Conservation (phyloP, 768 basidiomycete species). For the Coprinopsis strossmayeri region DNA sequence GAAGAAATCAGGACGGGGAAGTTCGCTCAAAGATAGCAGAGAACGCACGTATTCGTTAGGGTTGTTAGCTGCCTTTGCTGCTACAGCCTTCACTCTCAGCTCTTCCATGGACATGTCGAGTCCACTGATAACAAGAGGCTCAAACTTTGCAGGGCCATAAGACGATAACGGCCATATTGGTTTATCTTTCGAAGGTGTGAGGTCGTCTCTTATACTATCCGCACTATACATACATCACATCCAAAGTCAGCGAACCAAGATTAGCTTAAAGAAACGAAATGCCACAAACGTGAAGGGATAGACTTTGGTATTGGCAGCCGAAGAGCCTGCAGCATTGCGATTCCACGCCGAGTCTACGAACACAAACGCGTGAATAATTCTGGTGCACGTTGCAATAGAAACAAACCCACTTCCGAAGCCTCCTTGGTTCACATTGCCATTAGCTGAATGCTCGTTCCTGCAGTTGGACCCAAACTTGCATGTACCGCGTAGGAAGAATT, state of each 20-base stretch:
- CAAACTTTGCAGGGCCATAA: conserved; percentile 72
- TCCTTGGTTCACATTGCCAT: conserved; percentile 23
- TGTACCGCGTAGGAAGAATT: conserved; percentile 53
- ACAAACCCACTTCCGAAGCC: conserved; percentile 47
- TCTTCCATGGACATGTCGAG: conserved; percentile 79
- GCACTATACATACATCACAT: conserved; percentile 29
- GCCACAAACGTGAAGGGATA: conserved; percentile 32
- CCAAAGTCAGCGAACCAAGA: not conserved
- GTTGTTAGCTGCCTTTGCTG: conserved; percentile 48
- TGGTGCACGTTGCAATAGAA: too few relatives aligned
- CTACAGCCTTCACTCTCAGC: conserved; percentile 56
- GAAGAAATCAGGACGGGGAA: not conserved
- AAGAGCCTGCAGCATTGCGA: conserved; percentile 18
- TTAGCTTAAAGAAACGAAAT: not conserved
- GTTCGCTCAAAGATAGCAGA: not conserved
- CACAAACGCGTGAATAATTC: too few relatives aligned
- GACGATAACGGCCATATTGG: conserved; percentile 77
- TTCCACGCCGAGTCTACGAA: conserved; percentile 2
- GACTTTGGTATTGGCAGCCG: conserved; percentile 19
- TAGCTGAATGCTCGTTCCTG: conserved; percentile 56
- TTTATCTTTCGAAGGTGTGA: conserved; percentile 54
- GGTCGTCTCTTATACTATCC: conserved; percentile 58
- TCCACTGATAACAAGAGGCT: conserved; percentile 56
- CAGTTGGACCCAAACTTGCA: conserved; percentile 65
- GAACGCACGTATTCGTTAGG: conserved; percentile 63